A percentile compares a stretch with the other conserved stretches of the same genome.
Evolutionary conservation across 331 rosid genomes (phyloP).

Genomic region (Pyracantha coccinea): DNA sequence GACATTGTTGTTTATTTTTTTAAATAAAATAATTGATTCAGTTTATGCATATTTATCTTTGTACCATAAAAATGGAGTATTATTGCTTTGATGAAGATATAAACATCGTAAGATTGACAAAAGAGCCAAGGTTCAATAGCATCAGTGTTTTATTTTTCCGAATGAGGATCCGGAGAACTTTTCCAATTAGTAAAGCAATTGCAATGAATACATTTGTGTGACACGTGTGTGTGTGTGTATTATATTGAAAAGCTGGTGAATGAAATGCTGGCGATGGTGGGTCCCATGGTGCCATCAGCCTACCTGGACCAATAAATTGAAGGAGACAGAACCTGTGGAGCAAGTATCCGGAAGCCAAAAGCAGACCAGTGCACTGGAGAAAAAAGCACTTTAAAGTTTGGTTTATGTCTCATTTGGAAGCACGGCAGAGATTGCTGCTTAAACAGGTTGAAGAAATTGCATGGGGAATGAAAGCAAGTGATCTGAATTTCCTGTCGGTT

Average conservation of each 20-base stretch:
- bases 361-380: constrained; percentile 13
- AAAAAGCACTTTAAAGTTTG: constrained; percentile 16
- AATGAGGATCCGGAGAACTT: not conserved
- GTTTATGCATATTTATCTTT: too few relatives aligned
- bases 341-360: constrained; percentile 10
- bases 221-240: too few relatives aligned
- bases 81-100: too few relatives aligned
- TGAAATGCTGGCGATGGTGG: constrained; percentile 8
- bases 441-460: constrained; percentile 36
- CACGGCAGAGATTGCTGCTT: constrained; percentile 12
- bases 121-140: not conserved
- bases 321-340: constrained; percentile 16
- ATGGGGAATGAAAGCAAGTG: constrained; percentile 24
- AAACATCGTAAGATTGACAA: not conserved
- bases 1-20: too few relatives aligned
- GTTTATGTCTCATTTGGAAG: constrained; percentile 37
- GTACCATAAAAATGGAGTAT: too few relatives aligned
- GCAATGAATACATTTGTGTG: too few relatives aligned
- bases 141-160: not conserved
- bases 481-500: constrained; percentile 26
- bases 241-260: constrained; percentile 6
- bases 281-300: constrained; percentile 32
- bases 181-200: not conserved
- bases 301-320: constrained; percentile 21
- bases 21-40: too few relatives aligned